phyloP scores from a whole-genome alignment of 768 basidiomycete genomes.

The Lactarius tabidus region DNA sequence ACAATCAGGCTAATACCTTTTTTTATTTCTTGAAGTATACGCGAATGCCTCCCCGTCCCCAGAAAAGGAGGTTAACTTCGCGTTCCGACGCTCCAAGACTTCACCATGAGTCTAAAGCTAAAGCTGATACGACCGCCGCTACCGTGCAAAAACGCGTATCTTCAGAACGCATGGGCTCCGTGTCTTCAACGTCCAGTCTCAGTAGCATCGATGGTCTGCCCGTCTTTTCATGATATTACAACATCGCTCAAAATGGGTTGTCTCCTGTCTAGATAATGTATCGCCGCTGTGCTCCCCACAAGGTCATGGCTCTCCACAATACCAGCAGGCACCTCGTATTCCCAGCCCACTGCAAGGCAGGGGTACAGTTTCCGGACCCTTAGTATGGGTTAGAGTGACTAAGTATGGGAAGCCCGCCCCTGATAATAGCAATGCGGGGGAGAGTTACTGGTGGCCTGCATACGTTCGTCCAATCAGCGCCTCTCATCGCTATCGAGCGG shows the following conservation, averaged over 20 bases:
- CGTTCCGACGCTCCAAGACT: not conserved
- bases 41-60: slow-evolving; percentile 7
- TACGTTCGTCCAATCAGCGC: slow-evolving; percentile 41
- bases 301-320: not conserved
- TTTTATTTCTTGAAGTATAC: not conserved
- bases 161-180: not conserved
- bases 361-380: slow-evolving; percentile 4
- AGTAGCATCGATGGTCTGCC: slow-evolving; percentile 13
- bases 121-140: not conserved
- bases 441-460: slow-evolving; percentile 65
- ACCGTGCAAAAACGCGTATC: not conserved
- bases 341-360: not conserved
- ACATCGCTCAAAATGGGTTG: not conserved
- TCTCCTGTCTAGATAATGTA: slow-evolving; percentile 3
- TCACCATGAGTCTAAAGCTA: not conserved
- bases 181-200: slow-evolving; percentile 1
- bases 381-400: slow-evolving; percentile 46
- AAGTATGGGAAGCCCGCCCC: slow-evolving; percentile 35
- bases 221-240: not conserved
- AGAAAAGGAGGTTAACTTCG: not conserved
- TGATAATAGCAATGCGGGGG: slow-evolving; percentile 24
- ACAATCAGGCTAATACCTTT: not conserved
- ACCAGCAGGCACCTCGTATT: not conserved
- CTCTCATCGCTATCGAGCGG: slow-evolving; percentile 9
- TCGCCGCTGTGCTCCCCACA: not conserved